Base-by-base conservation (phyloP, 192 early-diverging fungal species). In the Coemansia reversa region DNA sequence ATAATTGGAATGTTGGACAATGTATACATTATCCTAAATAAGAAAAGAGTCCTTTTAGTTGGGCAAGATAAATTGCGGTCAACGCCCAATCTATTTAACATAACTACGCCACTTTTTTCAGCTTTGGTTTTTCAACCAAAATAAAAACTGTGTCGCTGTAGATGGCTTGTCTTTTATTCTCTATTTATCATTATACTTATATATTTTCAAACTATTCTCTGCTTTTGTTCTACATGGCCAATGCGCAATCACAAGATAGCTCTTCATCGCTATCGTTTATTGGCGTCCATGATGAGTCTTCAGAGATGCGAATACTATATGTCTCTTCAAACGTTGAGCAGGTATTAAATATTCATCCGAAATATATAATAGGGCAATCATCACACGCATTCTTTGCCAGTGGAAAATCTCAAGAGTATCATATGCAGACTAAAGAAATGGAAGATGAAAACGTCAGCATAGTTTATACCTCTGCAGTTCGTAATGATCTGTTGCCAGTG, bases 261-360 rank as follows among this genome's bases (percentile, higher is more conserved):
- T 0, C 3, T 2, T 16, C 39, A 16, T 14, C 7, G 3, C 3
- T 20, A 12, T 51, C 58, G 47, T 77, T 63, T 39, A 50, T 77
- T 5, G 75, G 66, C 9, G 55, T 78, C 2, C 75, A 72, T 23
- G 70, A 78, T 29, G 66, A 66, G 28, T 66, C 75, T n/a, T 66
- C 63, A 2, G 56, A 67, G 2, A 62, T 78, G 75, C 66, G 70
- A 0, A 19, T 78, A 22, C 54, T 78, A 9, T 78, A 72, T 18
- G 59, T 65, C 3, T 72, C 75, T 4, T 65, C 75, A 6, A 65
- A 59, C 9, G 56, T 63, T 25, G 56, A 56, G 2, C 6, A 49
- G 4, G 51, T 62, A 18, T 39, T 72, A 6, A n/a, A 55, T 0
- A 60, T 58, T 19, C 42, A 62, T n/a, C 70, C 66, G 4, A 23